Evolutionary conservation across 1,284 basidiomycete genomes (phyloP).

Genomic region (Ceratobasidium sp.): DNA sequence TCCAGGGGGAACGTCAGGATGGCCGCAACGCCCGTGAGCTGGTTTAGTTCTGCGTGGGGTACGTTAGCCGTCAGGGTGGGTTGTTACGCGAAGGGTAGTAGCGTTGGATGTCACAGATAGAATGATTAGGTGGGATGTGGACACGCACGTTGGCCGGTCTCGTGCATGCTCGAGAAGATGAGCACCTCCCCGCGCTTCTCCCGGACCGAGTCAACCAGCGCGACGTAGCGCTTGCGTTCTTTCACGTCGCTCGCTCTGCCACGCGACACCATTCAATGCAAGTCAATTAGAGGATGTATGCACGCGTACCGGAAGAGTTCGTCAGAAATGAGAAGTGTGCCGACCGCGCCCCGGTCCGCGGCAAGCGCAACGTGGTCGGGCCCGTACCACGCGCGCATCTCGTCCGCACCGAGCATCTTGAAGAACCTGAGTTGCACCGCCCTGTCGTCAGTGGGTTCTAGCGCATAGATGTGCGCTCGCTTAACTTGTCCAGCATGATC

Average conservation of each 20-base stretch:
- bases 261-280: slow-evolving; percentile 2
- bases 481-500: slow-evolving; percentile 84
- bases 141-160: slow-evolving; percentile 90
- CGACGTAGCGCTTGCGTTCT: slow-evolving; percentile 86
- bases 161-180: slow-evolving; percentile 99
- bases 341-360: slow-evolving; percentile 92
- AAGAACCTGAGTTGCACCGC: slow-evolving; percentile 73
- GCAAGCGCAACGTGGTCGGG: slow-evolving; percentile 93
- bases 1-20: slow-evolving; percentile 97
- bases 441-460: slow-evolving; percentile 1
- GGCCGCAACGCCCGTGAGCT: slow-evolving; percentile 94
- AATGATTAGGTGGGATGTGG: slow-evolving; percentile 18
- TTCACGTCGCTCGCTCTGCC: slow-evolving; percentile 76
- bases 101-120: too few relatives aligned
- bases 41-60: slow-evolving; percentile 80
- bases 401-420: slow-evolving; percentile 95
- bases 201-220: slow-evolving; percentile 88
- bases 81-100: slow-evolving; percentile 18
- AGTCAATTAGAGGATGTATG: slow-evolving; percentile 1
- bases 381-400: slow-evolving; percentile 98
- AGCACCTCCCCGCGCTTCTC: slow-evolving; percentile 91
- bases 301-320: slow-evolving; percentile 83
- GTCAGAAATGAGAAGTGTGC: slow-evolving; percentile 94
- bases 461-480: slow-evolving; percentile 27
- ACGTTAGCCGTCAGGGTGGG: slow-evolving; percentile 24